A percentile compares a stretch with the other conserved stretches of the same genome.
These are phyloP conservation scores for Penicillium coffeae DNA, from an alignment of 495 filamentous ascomycete species.

Conservation along the genomic window DNA sequence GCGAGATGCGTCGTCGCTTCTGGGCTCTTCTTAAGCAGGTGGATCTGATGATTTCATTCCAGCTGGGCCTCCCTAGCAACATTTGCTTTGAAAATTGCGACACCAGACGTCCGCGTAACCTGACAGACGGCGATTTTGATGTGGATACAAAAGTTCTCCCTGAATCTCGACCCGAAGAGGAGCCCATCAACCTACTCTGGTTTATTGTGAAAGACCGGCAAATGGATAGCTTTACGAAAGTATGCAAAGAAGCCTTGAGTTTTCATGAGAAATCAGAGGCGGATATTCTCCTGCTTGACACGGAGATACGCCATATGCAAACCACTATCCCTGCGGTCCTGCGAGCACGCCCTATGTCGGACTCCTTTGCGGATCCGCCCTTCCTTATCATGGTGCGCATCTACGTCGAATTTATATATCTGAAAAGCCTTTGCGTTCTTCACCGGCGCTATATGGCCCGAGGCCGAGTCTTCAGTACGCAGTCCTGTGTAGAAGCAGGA, in stretches of 20 bases:
- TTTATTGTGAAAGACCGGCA: constrained; percentile 31
- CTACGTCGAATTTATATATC: constrained; percentile 19
- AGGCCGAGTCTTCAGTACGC: constrained; percentile 4
- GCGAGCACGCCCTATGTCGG: constrained; percentile 11
- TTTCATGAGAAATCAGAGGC: constrained; percentile 23
- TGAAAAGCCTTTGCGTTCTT: constrained; percentile 35
- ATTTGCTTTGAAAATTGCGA: constrained; percentile 23
- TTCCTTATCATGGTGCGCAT: constrained; percentile 30
- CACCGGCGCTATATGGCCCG: constrained; percentile 31
- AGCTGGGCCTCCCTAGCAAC: constrained; percentile 28
- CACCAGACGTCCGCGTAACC: constrained; percentile 23
- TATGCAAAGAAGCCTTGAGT: constrained; percentile 24
- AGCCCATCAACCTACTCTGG: constrained; percentile 21
- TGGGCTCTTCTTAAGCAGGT: constrained; percentile 20
- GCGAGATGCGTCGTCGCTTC: constrained; percentile 24
- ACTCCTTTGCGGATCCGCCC: constrained; percentile 33
- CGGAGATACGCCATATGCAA: background rate
- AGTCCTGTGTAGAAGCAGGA: constrained; percentile 16
- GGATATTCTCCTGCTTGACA: constrained; percentile 25
- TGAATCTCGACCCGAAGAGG: constrained; percentile 16
- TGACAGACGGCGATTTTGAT: constrained; percentile 28
- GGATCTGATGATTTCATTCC: constrained; percentile 25
- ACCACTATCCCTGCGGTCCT: background rate
- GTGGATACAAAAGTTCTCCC: constrained; percentile 18
- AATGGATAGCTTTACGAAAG: constrained; percentile 26